phyloP scores from a whole-genome alignment of 1,139 yeast genomes.

The Scheffersomyces quercinus region DNA sequence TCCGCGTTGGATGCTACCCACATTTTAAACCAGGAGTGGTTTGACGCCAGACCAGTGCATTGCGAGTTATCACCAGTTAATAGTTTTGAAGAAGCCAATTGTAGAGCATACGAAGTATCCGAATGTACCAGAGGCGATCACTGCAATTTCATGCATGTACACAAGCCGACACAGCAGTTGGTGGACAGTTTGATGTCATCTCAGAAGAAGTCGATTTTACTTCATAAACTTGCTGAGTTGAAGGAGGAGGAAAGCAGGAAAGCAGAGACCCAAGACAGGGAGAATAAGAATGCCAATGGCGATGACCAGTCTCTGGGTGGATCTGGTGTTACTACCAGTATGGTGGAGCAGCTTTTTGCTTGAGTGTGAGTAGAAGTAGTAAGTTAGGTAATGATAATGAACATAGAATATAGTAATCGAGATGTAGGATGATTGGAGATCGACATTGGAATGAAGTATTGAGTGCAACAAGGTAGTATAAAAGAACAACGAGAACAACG shows the following conservation, averaged over 20 bases:
- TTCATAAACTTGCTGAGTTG: slow-evolving; percentile 14
- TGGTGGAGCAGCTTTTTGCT: slow-evolving; percentile 22
- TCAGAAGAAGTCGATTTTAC: slow-evolving; percentile 34
- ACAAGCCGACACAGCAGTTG: slow-evolving; percentile 53
- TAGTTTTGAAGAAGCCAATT: slow-evolving; percentile 70
- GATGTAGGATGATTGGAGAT: slow-evolving; percentile 1
- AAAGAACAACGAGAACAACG: too few relatives aligned
- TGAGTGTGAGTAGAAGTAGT: not conserved
- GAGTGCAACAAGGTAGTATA: too few relatives aligned
- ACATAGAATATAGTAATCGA: too few relatives aligned
- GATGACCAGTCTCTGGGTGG: not conserved
- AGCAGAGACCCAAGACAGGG: slow-evolving; percentile 1
- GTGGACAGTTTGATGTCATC: slow-evolving; percentile 37
- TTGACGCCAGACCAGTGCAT: slow-evolving; percentile 73
- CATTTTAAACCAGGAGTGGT: slow-evolving; percentile 78
- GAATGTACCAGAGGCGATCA: slow-evolving; percentile 74
- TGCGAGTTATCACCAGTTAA: slow-evolving; percentile 80
- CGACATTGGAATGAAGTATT: not conserved
- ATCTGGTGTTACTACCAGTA: slow-evolving; percentile 12
- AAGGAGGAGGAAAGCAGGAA: not conserved
- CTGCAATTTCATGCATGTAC: slow-evolving; percentile 86
- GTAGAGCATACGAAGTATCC: slow-evolving; percentile 64
- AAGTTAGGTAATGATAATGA: too few relatives aligned
- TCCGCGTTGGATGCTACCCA: slow-evolving; percentile 65
- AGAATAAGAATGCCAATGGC: not conserved